Evolutionary conservation across 495 filamentous ascomycete species (phyloP), one percentile per base, ranked within the genome.

Genomic region (Penicillium fimorum): DNA sequence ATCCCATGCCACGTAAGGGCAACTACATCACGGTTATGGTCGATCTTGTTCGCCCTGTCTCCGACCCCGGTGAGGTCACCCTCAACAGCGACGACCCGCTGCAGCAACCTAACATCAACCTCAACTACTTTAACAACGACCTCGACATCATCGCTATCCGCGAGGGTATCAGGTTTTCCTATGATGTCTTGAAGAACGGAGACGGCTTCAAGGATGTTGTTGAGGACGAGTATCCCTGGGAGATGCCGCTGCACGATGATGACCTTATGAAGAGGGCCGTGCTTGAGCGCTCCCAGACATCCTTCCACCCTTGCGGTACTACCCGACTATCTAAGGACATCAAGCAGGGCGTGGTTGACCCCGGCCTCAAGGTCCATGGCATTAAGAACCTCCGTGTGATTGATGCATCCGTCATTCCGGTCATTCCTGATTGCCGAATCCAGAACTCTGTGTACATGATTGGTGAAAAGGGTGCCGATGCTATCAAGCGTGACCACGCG

Each of bases 251-350:
- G 4, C 58, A 74, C 9, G 74, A 70, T 5, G 80, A 85, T 50
- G 77, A 77, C 55, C 74, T 70, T 5, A 84, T 85, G 81, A 77
- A 81, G 18, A 55, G 72, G 78, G 60, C 74, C 50, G 79, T 84
- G 33, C 64, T 84, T 51, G 81, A 82, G 55, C 70, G 80, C 15
- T 75, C 67, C 38, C 79, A 84, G 68, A 84, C 82, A 24, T 80
- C 76, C 1, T 84, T 82, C 69, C 80, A 82, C 61, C 81, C 81
- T 13, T 84, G 79, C 46, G 81, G 82, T 32, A 81, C 76, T 12
- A 61, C 70, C 4, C 76, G 82, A 43, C 68, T 85, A 41, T 71
- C 73, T 27, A 79, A 78, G 64, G 65, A 65, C 55, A 76, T 84
- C 57, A 32, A 67, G 6, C 69, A 82, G 47, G 82, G 48, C 11